A percentile compares a stretch with the other conserved stretches of the same genome.
Conservation (phyloP, 2,329 filamentous ascomycete species). For the Aureobasidium sp. region DNA sequence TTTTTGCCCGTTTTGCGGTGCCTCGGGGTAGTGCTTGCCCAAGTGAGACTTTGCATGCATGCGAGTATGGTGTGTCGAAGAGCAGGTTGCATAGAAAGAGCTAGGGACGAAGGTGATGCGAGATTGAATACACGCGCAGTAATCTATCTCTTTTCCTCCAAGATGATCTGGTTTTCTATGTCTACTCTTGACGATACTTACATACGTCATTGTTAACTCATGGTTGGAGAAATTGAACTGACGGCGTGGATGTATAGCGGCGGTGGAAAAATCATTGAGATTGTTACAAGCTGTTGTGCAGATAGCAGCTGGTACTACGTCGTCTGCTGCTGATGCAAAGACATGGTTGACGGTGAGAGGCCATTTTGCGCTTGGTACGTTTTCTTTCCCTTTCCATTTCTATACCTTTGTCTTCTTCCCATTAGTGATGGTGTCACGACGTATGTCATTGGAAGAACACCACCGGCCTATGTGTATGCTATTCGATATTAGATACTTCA, state of each 20-base stretch:
- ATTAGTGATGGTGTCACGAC: no score
- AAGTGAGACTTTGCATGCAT: not conserved
- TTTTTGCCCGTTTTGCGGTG: not conserved
- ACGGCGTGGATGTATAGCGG: conserved; percentile 46
- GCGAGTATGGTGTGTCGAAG: no score
- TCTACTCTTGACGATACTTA: no score
- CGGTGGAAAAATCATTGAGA: conserved; percentile 68
- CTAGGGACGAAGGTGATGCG: no score
- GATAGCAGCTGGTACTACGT: conserved; percentile 41
- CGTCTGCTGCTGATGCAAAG: conserved; percentile 32
- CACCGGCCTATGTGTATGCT: no score
- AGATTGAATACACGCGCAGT: no score
- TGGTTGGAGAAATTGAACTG: not conserved
- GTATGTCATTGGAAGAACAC: no score
- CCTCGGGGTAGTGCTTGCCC: not conserved
- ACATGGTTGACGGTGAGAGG: conserved; percentile 42
- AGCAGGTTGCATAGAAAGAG: no score
- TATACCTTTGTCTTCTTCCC: not conserved
- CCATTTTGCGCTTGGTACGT: conserved; percentile 50
- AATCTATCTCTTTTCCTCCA: no score
- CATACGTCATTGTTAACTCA: no score
- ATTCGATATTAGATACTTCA: no score
- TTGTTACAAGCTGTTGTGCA: conserved; percentile 54
- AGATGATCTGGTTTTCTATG: no score
- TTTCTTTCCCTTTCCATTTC: not conserved